Base-by-base conservation (phyloP, 257 asterid species). In the Ajuga chamaepitys region DNA sequence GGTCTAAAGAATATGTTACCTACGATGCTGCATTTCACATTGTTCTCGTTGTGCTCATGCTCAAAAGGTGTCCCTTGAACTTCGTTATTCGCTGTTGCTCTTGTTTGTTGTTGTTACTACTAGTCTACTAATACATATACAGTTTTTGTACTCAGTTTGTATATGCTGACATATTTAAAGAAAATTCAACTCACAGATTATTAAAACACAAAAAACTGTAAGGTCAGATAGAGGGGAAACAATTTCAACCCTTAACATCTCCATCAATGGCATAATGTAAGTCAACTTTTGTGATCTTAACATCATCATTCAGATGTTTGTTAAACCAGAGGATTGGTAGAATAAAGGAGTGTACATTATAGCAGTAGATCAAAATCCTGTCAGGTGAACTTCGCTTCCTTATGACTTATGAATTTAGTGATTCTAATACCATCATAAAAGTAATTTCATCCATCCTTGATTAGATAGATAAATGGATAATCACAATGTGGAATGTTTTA, bases 261-360 rank as follows among this genome's bases (percentile, higher is more conserved):
- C 24, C 48, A 11, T 41, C 7, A 20, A 35, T 40, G 38, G 67
- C 16, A 21, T 26, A 9, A 22, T 16, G 25, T 8, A 35, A 66
- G 56, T 56, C 47, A 25, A 42, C 51, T 10, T 34, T 32, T 62
- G 14, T 32, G 7, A 68, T 37, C 13, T 50, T 52, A 21, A 21
- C 41, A 21, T 24, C 58, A 9, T 62, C 10, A 17, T 17, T 6
- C 7, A 50, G 25, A 59, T 25, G 12, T 22, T 9, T 21, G 58
- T 51, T 7, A 30, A 52, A 40, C 40, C 53, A 46, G 21, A 50
- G 37, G 20, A 44, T 40, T 6, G 7, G 46, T 41, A 59, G 30
- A 59, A 73, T 12, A 28, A 51, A 25, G n/a, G 46, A 65, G 68
- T 14, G 44, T 64, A 45, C 67, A 54, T 57, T 20, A 44, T 50